A percentile compares a stretch with the other conserved stretches of the same genome.
These are phyloP conservation scores for Beta lomatogona DNA, from an alignment of 179 eudicot species.

Conservation along the genomic window DNA sequence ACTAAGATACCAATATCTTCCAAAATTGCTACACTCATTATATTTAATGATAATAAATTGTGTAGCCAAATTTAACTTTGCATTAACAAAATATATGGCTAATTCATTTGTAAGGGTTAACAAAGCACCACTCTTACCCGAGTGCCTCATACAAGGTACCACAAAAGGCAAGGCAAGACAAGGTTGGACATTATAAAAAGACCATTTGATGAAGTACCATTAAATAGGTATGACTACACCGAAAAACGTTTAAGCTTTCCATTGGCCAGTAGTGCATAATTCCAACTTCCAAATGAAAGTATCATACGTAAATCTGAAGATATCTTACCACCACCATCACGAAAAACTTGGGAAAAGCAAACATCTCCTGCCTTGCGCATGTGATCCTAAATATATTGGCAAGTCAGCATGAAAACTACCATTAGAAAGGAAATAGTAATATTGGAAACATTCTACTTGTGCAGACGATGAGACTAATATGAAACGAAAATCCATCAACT, in stretches of 20 bases:
- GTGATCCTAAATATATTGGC: conserved; percentile 59
- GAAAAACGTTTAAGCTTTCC: neutral
- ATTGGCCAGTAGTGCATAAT: neutral
- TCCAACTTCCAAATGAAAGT: neutral
- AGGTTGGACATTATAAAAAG: neutral
- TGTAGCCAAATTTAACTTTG: neutral
- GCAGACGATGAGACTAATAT: neutral
- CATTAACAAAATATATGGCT: neutral
- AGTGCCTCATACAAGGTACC: neutral
- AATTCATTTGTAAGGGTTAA: neutral
- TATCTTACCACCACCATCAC: conserved; percentile 72
- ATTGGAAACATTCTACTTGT: neutral
- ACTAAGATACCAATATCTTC: neutral
- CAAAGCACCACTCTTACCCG: neutral
- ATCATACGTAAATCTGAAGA: neutral
- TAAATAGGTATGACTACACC: neutral
- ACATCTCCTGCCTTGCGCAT: conserved; percentile 99
- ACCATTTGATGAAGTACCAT: neutral
- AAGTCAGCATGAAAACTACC: conserved; percentile 3
- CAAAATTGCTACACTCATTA: neutral
- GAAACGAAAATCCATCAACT: neutral
- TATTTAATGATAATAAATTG: neutral
- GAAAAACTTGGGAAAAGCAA: conserved; percentile 84
- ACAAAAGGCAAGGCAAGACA: neutral
- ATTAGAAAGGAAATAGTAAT: neutral